A percentile compares a stretch with the other conserved stretches of the same genome.
phyloP scores from a whole-genome alignment of 1,139 yeast genomes.

The Schwanniomyces etchellsii region DNA sequence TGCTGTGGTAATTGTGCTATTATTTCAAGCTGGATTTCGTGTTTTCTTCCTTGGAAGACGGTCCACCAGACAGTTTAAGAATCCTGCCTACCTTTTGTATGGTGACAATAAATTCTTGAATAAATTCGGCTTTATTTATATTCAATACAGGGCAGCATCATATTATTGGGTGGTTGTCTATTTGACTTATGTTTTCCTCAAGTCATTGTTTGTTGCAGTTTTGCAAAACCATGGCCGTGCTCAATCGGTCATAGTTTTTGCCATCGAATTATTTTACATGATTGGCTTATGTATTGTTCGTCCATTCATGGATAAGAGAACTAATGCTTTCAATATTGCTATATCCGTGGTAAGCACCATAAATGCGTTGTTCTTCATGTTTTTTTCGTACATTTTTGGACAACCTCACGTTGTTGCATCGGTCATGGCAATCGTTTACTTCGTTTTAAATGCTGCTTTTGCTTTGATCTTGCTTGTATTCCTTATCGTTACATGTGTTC shows the following conservation, averaged over 20 bases:
- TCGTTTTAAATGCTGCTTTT: constrained; percentile 82
- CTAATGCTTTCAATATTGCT: constrained; percentile 85
- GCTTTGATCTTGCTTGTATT: constrained; percentile 77
- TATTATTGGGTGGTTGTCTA: constrained; percentile 75
- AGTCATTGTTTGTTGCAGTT: constrained; percentile 82
- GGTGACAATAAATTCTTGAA: constrained; percentile 80
- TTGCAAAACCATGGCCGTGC: constrained; percentile 75
- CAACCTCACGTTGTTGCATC: constrained; percentile 87
- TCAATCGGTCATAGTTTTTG: constrained; percentile 74
- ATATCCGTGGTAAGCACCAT: constrained; percentile 74
- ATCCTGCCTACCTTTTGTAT: constrained; percentile 86
- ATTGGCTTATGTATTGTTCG: constrained; percentile 60
- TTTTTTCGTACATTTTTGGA: constrained; percentile 78
- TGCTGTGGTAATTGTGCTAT: constrained; percentile 48
- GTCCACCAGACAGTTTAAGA: constrained; percentile 69
- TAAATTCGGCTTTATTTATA: constrained; percentile 88
- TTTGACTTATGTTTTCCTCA: constrained; percentile 60
- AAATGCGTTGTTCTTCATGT: constrained; percentile 80
- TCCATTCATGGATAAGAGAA: constrained; percentile 93
- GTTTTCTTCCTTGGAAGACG: constrained; percentile 68
- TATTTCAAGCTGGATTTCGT: constrained; percentile 68
- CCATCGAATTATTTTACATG: constrained; percentile 67
- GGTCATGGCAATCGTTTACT: constrained; percentile 89
- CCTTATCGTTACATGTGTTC: constrained; percentile 80
- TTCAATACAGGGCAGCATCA: constrained; percentile 82